phyloP scores from a whole-genome alignment of 2,329 filamentous ascomycete species.

The Plectosphaerella cucumerina region DNA sequence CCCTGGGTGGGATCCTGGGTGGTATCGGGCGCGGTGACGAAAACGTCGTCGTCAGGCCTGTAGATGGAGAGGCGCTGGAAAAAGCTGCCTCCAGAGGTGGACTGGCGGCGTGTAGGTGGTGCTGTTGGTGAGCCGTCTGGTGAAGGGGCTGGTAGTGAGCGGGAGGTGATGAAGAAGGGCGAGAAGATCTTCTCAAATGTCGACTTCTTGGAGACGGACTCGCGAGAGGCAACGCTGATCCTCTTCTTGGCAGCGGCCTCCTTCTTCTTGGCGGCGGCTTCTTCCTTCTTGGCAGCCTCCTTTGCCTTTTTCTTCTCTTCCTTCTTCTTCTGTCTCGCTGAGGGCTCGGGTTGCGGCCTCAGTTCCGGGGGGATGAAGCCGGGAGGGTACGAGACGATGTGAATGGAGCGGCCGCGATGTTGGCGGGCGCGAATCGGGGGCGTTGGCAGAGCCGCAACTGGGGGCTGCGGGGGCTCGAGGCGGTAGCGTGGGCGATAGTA shows the following conservation, averaged over 20 bases:
- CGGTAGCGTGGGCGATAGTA: slow-evolving; percentile 21
- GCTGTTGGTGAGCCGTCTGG: not conserved
- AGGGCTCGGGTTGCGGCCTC: slow-evolving; percentile 30
- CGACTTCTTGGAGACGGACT: not conserved
- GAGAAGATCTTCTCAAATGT: not conserved
- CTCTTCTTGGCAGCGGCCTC: not conserved
- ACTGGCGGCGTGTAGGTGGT: not conserved
- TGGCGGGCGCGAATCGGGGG: slow-evolving; percentile 35
- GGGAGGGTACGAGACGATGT: slow-evolving; percentile 36
- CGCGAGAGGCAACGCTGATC: not conserved
- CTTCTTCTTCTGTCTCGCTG: slow-evolving; percentile 26
- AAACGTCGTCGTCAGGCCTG: not conserved
- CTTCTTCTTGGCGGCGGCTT: not conserved
- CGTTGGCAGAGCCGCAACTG: slow-evolving; percentile 19
- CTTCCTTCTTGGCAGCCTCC: not conserved
- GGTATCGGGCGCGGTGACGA: too few relatives aligned
- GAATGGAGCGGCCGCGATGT: slow-evolving; percentile 34
- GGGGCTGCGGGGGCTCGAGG: slow-evolving; percentile 9
- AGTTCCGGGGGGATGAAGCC: slow-evolving; percentile 42
- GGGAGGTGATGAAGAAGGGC: not conserved
- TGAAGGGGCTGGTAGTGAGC: not conserved
- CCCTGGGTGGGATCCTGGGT: too few relatives aligned
- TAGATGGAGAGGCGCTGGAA: slow-evolving; percentile 1
- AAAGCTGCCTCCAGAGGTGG: not conserved
- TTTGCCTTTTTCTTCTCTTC: slow-evolving; percentile 1